Conservation (phyloP, 169 alveolate genomes). For the Cyclospora cayetanensis region DNA sequence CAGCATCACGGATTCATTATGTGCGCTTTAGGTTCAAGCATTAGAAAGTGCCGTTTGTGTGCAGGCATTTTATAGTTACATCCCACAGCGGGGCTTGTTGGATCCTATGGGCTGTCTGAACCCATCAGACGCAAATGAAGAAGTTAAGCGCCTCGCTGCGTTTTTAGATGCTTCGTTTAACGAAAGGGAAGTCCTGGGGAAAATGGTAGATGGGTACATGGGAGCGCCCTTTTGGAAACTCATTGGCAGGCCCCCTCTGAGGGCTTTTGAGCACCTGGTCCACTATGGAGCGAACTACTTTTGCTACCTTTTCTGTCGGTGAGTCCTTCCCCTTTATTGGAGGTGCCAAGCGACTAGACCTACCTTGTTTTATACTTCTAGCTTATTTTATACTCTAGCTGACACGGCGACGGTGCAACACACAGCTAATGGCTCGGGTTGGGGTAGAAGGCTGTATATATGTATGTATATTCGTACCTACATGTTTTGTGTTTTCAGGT, state of each 20-base stretch:
- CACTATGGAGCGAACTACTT: conserved; percentile 75
- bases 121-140: neutral
- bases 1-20: too few relatives aligned
- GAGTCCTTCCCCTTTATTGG: neutral
- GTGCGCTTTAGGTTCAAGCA: neutral
- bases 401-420: neutral
- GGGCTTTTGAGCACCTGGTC: conserved; percentile 70
- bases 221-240: neutral
- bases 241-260: conserved; percentile 57
- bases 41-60: neutral
- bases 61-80: conserved; percentile 39
- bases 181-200: neutral
- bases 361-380: neutral
- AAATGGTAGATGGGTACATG: neutral
- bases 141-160: neutral
- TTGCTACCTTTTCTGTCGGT: conserved; percentile 70
- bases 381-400: neutral
- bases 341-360: neutral
- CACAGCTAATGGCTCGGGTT: neutral
- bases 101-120: neutral
- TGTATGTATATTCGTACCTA: neutral
- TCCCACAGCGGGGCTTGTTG: neutral
- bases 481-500: conserved; percentile 1
- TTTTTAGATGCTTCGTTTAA: neutral
- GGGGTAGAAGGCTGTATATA: neutral